Base-by-base conservation (phyloP, 225 moss, liverwort and hornwort genomes). In the Bryoerythrophyllum caledonicum region DNA sequence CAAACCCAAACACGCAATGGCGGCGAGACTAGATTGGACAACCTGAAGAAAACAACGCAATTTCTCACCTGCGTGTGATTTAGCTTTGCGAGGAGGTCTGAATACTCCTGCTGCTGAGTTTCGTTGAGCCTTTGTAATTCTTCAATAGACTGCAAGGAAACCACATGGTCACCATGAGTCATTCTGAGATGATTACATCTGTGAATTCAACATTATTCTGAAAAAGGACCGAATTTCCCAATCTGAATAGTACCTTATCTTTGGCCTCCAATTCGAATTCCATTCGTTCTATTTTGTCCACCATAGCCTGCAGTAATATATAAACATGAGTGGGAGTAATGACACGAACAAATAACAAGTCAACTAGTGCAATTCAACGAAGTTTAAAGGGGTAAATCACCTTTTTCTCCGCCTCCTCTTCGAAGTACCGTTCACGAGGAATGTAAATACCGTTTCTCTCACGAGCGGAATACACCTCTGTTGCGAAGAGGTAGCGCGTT, bases 401-500 rank as follows among this genome's bases (percentile, higher is more conserved):
- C 89, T 94, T 97, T 71, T 93, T 94, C 62, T 97, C 96, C 26
- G 94, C 96, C 82, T 97, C 96, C 61, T 97, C 96, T 71, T 97
- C 94, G 66, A 94, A 91, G 77, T 87, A 97, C 10, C 96, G 96
- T 3, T 97, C 96, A 3, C 94, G 91, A 28, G 96, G 96, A 40
- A 97, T 88, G 80, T 97, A 97, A 20, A 97, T 90, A 41, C 96
- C 96, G 79, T 97, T 97, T 51, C 94, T 89, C 63, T 97, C 96
- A 60, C 96, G 92, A 52, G 96, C 94, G 66, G 96, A 88, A 66
- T 91, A 94, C 17, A 97, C 94, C 91, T 97, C 95, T 95, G 83
- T 17, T 40, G 1, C 40, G 70, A 1, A 41, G 2, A 55, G 5
- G 24, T 1, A 67, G 0, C 2, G 46, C 46, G 28, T n/a, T 3